phyloP scores from a whole-genome alignment of 2,329 filamentous ascomycete genomes.

The Mollisiaceae sp. region DNA sequence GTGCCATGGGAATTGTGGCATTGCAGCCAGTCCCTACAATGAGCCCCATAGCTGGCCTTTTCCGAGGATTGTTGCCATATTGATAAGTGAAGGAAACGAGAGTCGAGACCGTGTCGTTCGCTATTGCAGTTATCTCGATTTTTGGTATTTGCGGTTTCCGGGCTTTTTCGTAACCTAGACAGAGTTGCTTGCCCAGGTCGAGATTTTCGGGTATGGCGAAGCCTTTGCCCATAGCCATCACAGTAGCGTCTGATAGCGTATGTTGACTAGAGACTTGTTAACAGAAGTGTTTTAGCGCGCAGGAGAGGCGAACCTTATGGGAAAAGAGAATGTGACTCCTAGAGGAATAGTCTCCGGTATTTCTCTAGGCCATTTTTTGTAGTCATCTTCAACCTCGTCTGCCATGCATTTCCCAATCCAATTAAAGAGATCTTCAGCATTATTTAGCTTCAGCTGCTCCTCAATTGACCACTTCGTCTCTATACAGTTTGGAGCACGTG shows the following conservation, averaged over 20 bases:
- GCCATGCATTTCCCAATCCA: constrained; percentile 84
- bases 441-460: constrained; percentile 74
- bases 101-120: constrained; percentile 82
- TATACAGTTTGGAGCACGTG: constrained; percentile 52
- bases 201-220: constrained; percentile 66
- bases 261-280: constrained; percentile 45
- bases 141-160: constrained; percentile 58
- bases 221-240: constrained; percentile 74
- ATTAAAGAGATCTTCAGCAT: constrained; percentile 75
- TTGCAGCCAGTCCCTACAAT: constrained; percentile 85
- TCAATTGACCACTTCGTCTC: constrained; percentile 78
- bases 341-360: constrained; percentile 56
- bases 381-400: constrained; percentile 68
- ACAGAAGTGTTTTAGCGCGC: neutral
- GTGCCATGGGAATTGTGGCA: constrained; percentile 75
- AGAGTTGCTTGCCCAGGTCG: constrained; percentile 64
- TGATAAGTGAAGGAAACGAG: constrained; percentile 78
- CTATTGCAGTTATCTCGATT: constrained; percentile 75
- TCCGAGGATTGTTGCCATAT: constrained; percentile 63
- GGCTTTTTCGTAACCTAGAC: constrained; percentile 61
- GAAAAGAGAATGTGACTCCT: constrained; percentile 74
- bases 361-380: constrained; percentile 48
- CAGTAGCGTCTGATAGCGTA: constrained; percentile 63
- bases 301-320: constrained; percentile 54
- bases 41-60: constrained; percentile 76